Evolutionary conservation across 805 yeast genomes (phyloP).

Genomic region (Grigorovia transvaalensis): DNA sequence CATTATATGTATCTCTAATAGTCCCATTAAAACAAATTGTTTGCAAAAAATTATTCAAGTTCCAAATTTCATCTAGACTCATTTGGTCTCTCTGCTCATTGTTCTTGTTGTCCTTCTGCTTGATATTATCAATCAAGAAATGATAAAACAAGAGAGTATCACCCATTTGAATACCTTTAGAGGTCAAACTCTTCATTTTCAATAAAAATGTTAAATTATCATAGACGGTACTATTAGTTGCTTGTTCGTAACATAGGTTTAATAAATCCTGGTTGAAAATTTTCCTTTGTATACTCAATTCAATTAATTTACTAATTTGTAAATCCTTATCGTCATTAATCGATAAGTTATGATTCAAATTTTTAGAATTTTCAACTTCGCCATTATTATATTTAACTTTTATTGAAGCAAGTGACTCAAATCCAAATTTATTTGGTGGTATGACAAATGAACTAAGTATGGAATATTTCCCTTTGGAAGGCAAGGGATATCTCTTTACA

Average conservation of each 20-base stretch:
- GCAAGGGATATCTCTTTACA: conserved; percentile 11
- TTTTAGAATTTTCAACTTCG: background rate
- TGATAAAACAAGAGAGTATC: conserved; percentile 28
- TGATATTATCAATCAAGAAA: conserved; percentile 8
- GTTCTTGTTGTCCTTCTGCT: background rate
- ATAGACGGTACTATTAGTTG: conserved; percentile 3
- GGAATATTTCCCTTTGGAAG: background rate
- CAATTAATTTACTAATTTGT: conserved; percentile 20
- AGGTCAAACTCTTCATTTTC: conserved; percentile 29
- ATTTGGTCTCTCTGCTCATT: background rate
- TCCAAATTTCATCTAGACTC: conserved; percentile 15
- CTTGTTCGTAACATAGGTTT: background rate
- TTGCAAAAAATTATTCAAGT: conserved; percentile 22
- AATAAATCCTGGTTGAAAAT: conserved; percentile 2
- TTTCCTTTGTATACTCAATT: conserved; percentile 7
- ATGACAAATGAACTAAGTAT: background rate
- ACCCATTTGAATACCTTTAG: conserved; percentile 26
- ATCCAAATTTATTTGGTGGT: background rate
- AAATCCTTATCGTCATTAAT: conserved; percentile 21
- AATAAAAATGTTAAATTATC: conserved; percentile 20
- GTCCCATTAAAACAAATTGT: conserved; percentile 22
- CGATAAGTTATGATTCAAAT: conserved; percentile 1
- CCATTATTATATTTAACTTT: no score
- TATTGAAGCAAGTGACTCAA: background rate
- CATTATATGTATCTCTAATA: conserved; percentile 19